Conservation (phyloP, 192 early-diverging fungal genomes). For the Phycomyces nitens region DNA sequence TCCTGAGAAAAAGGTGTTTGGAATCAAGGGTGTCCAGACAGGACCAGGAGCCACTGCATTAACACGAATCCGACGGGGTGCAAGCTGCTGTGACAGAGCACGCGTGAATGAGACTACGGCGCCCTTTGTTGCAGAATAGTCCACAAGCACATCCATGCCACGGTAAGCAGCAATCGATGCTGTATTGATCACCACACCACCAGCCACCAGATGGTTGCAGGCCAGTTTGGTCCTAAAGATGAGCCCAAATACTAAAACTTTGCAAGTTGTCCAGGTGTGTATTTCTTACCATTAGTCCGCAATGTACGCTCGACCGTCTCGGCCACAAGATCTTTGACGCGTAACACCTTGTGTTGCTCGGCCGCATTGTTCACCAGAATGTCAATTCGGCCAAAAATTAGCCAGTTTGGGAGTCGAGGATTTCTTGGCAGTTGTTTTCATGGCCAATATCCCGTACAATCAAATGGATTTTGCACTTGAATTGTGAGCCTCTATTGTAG, state of each 20-base stretch:
- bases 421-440: constrained; percentile 38
- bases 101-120: constrained; percentile 54
- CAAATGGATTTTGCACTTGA: constrained; percentile 25
- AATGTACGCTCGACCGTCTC: constrained; percentile 49
- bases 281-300: constrained; percentile 34
- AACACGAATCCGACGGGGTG: constrained; percentile 42
- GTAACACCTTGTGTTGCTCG: constrained; percentile 39
- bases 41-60: constrained; percentile 56
- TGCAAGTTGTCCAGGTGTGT: neutral
- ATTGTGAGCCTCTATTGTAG: constrained; percentile 35
- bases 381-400: constrained; percentile 40
- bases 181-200: constrained; percentile 48
- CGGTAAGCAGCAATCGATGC: constrained; percentile 51
- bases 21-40: constrained; percentile 53
- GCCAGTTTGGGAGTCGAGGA: constrained; percentile 37
- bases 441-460: constrained; percentile 40
- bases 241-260: constrained; percentile 37
- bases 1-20: constrained; percentile 39
- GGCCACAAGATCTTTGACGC: constrained; percentile 35
- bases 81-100: constrained; percentile 44
- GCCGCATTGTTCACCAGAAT: constrained; percentile 44
- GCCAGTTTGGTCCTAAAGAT: constrained; percentile 49
- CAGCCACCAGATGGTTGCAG: constrained; percentile 38
- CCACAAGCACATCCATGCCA: constrained; percentile 42
- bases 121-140: constrained; percentile 54